A percentile compares a stretch with the other conserved stretches of the same genome.
Evolutionary conservation across 495 filamentous ascomycete genomes (phyloP).

Genomic region (Hypomontagnella submonticulosa): DNA sequence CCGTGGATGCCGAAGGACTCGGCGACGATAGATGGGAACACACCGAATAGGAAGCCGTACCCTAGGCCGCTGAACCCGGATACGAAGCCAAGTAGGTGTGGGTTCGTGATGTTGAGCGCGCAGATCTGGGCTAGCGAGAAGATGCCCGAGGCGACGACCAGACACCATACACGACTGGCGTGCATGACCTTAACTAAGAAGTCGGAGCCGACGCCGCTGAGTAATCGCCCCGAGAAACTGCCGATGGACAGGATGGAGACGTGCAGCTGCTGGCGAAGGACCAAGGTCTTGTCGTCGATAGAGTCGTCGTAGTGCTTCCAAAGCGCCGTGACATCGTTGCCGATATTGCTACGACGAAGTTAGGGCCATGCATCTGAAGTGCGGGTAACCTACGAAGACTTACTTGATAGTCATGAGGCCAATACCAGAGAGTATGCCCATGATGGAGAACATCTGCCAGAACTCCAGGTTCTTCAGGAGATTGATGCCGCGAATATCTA

Average conservation of each 20-base stretch:
- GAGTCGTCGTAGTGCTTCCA: conserved; percentile 86
- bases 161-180: conserved; percentile 88
- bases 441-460: conserved; percentile 86
- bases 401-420: conserved; percentile 99
- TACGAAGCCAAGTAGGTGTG: conserved; percentile 78
- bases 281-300: conserved; percentile 77
- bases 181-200: conserved; percentile 81
- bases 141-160: conserved; percentile 77
- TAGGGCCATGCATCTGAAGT: conserved; percentile 44
- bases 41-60: conserved; percentile 95
- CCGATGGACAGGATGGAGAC: conserved; percentile 90
- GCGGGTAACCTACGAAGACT: conserved; percentile 47
- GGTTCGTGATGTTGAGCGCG: conserved; percentile 82
- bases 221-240: conserved; percentile 83
- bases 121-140: conserved; percentile 85
- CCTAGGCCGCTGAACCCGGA: conserved; percentile 87
- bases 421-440: conserved; percentile 90
- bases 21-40: conserved; percentile 90
- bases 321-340: conserved; percentile 81
- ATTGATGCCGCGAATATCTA: conserved; percentile 89
- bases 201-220: conserved; percentile 89
- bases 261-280: conserved; percentile 86
- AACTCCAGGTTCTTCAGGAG: conserved; percentile 83
- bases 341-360: conserved; percentile 80
- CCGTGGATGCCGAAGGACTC: conserved; percentile 92